Evolutionary conservation across 2,329 filamentous ascomycete genomes (phyloP), one percentile per base, ranked within the genome.

Genomic region (Beauveria sp.): DNA sequence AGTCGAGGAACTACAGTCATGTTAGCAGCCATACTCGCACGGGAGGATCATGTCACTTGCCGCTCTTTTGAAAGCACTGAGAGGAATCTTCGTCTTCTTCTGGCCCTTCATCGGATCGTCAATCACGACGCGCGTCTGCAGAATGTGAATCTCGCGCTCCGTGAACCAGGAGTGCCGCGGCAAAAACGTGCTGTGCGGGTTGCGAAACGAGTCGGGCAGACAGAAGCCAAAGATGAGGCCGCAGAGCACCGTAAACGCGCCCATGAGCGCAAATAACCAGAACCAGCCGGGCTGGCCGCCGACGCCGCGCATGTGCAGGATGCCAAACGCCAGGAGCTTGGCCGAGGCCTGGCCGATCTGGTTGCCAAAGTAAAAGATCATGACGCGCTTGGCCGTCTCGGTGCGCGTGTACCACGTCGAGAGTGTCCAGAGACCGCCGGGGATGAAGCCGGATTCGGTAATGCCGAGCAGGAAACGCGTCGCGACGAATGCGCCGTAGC

Each of bases 281-380:
- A 80, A 79, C 82, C 82, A 85, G n/a, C 82, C 82, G 0, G 77
- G 67, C 60, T 79, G 72, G 7, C 77, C 78, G 1, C 71, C 74
- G 1, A 77, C 74, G 1, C 80, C 81, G 7, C 75, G 70, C 72
- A 85, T 77, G 60, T 80, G 78, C 26, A 85, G 72, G 42, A 81
- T 79, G 2, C 75, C 77, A 43, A 74, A 79, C 1, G 77, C 78
- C 3, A 80, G 66, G 3, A 80, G 72, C 62, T 72, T 70, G 0
- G 69, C 70, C 0, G 68, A 71, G 1, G 72, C 72, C 22, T 73
- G 70, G 5, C 80, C 81, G 18, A 82, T 74, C 67, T 82, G 77
- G 66, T 83, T 82, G 12, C 82, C 82, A 61, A 84, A 80, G 71
- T 80, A 84, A 69, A 84, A 84, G 40, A 83, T 67, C 67, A 79